These are phyloP conservation scores for Colletotrichum navitas DNA, from an alignment of 2,329 filamentous ascomycete species.

Conservation along the genomic window DNA sequence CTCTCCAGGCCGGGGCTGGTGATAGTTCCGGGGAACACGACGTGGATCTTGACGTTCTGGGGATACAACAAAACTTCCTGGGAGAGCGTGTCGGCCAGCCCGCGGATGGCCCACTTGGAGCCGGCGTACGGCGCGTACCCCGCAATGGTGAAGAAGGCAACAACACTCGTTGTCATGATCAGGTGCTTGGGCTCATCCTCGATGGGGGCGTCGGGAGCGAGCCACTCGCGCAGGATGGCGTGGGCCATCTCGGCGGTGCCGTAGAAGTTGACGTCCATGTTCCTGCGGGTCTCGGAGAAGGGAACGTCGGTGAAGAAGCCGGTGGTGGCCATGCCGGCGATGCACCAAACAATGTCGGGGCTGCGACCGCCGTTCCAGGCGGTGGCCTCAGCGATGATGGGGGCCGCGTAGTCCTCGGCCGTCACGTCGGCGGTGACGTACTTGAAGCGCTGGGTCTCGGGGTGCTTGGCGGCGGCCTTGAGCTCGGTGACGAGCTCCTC, in stretches of 20 bases:
- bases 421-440: slow-evolving; percentile 88
- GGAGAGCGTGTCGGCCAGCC: slow-evolving; percentile 83
- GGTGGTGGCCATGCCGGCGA: slow-evolving; percentile 81
- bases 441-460: slow-evolving; percentile 80
- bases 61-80: slow-evolving; percentile 92
- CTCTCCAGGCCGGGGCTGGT: slow-evolving; percentile 78
- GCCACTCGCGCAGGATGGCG: slow-evolving; percentile 81
- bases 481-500: slow-evolving; percentile 72
- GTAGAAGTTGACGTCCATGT: slow-evolving; percentile 96
- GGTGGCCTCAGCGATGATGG: slow-evolving; percentile 78
- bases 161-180: slow-evolving; percentile 85
- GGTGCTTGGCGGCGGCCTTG: slow-evolving; percentile 73
- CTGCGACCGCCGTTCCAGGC: slow-evolving; percentile 80
- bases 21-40: slow-evolving; percentile 89
- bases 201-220: slow-evolving; percentile 62
- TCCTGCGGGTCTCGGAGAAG: slow-evolving; percentile 73
- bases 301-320: slow-evolving; percentile 83
- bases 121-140: slow-evolving; percentile 90
- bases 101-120: slow-evolving; percentile 86
- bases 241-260: slow-evolving; percentile 88
- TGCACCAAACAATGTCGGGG: slow-evolving; percentile 92
- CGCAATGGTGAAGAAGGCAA: slow-evolving; percentile 80
- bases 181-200: slow-evolving; percentile 76
- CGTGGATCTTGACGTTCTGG: slow-evolving; percentile 82
- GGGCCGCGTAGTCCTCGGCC: slow-evolving; percentile 74